Evolutionary conservation across 768 basidiomycete genomes (phyloP).

Genomic region (Hericium alpestre): DNA sequence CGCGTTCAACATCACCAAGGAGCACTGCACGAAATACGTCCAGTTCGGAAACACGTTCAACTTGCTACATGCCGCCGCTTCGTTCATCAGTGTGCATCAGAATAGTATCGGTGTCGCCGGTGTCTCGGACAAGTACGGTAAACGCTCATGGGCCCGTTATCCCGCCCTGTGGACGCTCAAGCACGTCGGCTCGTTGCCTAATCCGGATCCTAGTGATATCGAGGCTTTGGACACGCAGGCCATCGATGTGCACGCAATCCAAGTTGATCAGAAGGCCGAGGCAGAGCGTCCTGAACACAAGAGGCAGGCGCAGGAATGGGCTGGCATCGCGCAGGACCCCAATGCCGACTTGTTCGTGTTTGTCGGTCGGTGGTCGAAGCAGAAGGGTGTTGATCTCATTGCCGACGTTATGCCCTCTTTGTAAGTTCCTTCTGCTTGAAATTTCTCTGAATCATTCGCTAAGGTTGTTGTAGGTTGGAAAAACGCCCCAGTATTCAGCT

Average conservation of each 20-base stretch:
- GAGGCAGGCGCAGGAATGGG: slow-evolving; percentile 93
- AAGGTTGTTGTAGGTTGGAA: slow-evolving; percentile 46
- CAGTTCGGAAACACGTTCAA: slow-evolving; percentile 99
- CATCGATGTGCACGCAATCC: slow-evolving; percentile 55
- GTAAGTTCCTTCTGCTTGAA: slow-evolving; percentile 33
- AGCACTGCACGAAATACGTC: slow-evolving; percentile 91
- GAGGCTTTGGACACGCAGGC: slow-evolving; percentile 82
- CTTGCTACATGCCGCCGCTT: slow-evolving; percentile 84
- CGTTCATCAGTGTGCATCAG: slow-evolving; percentile 86
- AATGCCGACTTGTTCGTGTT: slow-evolving; percentile 88
- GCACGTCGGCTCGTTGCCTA: slow-evolving; percentile 90
- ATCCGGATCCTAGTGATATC: slow-evolving; percentile 92
- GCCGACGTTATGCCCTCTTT: slow-evolving; percentile 90
- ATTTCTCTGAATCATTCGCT: slow-evolving; percentile 6
- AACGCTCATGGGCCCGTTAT: slow-evolving; percentile 93
- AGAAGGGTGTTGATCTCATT: slow-evolving; percentile 95
- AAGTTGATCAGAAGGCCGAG: slow-evolving; percentile 74
- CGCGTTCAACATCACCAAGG: slow-evolving; percentile 95
- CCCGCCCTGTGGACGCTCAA: slow-evolving; percentile 93
- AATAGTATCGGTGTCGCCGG: slow-evolving; percentile 91
- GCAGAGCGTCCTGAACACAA: slow-evolving; percentile 86
- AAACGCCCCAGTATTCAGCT: slow-evolving; percentile 81
- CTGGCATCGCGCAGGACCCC: slow-evolving; percentile 84
- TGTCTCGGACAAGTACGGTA: slow-evolving; percentile 96
- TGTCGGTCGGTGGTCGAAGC: slow-evolving; percentile 96